phyloP scores from a whole-genome alignment of 768 basidiomycete genomes.

The Mycena olivaceomarginata region DNA sequence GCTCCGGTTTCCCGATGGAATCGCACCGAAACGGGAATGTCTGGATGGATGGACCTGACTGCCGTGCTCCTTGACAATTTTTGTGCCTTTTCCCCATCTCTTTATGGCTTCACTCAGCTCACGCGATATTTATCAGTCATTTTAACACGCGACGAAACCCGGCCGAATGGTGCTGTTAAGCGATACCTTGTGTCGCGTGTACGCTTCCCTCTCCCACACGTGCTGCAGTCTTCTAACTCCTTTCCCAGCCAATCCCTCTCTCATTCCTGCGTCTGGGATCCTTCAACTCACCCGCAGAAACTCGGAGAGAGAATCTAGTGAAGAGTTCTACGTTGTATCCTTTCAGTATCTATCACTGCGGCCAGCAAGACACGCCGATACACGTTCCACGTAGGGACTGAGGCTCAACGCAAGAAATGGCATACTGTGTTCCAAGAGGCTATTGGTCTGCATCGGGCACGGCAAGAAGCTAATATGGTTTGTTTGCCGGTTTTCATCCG shows the following conservation, averaged over 20 bases:
- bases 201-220: slow-evolving; percentile 48
- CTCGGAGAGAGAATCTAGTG: slow-evolving; percentile 76
- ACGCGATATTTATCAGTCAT: slow-evolving; percentile 67
- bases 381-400: slow-evolving; percentile 81
- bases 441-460: slow-evolving; percentile 76
- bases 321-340: slow-evolving; percentile 77
- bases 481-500: slow-evolving; percentile 35
- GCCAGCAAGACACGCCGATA: slow-evolving; percentile 77
- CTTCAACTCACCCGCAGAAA: slow-evolving; percentile 77
- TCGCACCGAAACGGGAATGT: slow-evolving; percentile 79
- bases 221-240: slow-evolving; percentile 3
- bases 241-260: slow-evolving; percentile 82
- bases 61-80: slow-evolving; percentile 87
- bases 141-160: slow-evolving; percentile 77
- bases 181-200: slow-evolving; percentile 82
- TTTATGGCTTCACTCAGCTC: slow-evolving; percentile 20
- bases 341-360: slow-evolving; percentile 86
- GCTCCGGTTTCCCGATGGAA: slow-evolving; percentile 78
- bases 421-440: slow-evolving; percentile 75
- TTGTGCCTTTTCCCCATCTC: slow-evolving; percentile 64
- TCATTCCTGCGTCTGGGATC: slow-evolving; percentile 85
- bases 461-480: slow-evolving; percentile 86
- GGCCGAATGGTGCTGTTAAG: slow-evolving; percentile 66
- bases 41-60: slow-evolving; percentile 82
- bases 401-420: slow-evolving; percentile 80